Conservation (phyloP, 495 filamentous ascomycete genomes). For the Terfezia boudieri region DNA sequence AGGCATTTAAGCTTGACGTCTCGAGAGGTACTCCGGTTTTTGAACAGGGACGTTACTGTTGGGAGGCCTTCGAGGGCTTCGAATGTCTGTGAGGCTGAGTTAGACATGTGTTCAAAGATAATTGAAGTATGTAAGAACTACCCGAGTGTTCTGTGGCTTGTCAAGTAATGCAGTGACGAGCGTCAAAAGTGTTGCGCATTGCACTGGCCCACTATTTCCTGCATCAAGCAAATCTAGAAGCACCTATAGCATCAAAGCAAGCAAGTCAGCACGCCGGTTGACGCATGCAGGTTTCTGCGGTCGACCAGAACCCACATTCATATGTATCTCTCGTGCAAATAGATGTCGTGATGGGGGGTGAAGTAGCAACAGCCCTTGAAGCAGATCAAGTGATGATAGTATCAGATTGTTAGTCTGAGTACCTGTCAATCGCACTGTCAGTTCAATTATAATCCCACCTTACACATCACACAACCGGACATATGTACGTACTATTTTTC, state of each 20-base stretch:
- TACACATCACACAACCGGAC: background rate
- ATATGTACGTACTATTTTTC: slow-evolving; percentile 30
- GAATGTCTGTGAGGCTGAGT: slow-evolving; percentile 31
- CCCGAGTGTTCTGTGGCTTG: slow-evolving; percentile 58
- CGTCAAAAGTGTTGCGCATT: slow-evolving; percentile 69
- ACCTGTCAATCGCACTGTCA: slow-evolving; percentile 21
- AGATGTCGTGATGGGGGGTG: slow-evolving; percentile 80
- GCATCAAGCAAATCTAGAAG: slow-evolving; percentile 88
- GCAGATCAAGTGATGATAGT: slow-evolving; percentile 64
- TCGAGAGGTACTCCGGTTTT: slow-evolving; percentile 51
- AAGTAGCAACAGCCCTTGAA: slow-evolving; percentile 74
- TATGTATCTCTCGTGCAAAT: slow-evolving; percentile 76
- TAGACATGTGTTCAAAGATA: background rate
- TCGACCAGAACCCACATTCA: slow-evolving; percentile 41
- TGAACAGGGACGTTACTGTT: slow-evolving; percentile 85
- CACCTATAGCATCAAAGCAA: slow-evolving; percentile 24
- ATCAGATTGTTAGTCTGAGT: slow-evolving; percentile 77
- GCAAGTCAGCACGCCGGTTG: background rate
- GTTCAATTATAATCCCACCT: background rate
- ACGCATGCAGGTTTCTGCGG: no score
- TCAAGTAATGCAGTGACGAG: slow-evolving; percentile 74
- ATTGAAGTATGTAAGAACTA: background rate
- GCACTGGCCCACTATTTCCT: slow-evolving; percentile 73
- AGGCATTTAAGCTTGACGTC: slow-evolving; percentile 84
- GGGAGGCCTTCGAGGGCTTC: slow-evolving; percentile 81